Conservation (phyloP, 225 moss, liverwort and hornwort species). For the Anthoceros angustus region DNA sequence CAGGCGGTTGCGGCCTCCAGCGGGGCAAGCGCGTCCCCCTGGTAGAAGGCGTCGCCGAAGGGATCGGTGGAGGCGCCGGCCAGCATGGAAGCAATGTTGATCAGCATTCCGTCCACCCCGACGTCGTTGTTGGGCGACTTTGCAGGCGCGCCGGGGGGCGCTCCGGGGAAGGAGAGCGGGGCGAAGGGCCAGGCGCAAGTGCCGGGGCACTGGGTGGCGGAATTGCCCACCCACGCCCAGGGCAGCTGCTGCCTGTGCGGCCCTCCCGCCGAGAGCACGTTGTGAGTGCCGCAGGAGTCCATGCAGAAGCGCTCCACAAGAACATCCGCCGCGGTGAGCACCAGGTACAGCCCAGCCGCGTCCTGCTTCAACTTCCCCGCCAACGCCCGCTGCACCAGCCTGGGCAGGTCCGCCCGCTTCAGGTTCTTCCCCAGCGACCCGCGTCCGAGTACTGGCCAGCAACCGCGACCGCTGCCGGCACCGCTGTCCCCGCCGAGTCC, state of each 20-base stretch:
- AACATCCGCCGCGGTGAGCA: slow-evolving; percentile 16
- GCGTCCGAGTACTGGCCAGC: background rate
- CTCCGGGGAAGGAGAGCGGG: background rate
- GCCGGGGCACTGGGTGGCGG: slow-evolving; percentile 16
- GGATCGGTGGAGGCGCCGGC: no score
- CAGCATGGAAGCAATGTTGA: no score
- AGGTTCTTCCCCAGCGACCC: slow-evolving; percentile 11
- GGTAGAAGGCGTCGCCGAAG: no score
- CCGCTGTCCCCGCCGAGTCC: background rate
- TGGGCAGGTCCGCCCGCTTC: slow-evolving; percentile 10
- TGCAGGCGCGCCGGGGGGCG: no score
- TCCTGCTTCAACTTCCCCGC: slow-evolving; percentile 5
- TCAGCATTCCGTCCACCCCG: no score
- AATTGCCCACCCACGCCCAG: slow-evolving; percentile 17
- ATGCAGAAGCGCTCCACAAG: slow-evolving; percentile 16
- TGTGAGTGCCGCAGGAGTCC: slow-evolving; percentile 16
- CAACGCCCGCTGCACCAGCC: slow-evolving; percentile 10
- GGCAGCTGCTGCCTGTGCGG: slow-evolving; percentile 4
- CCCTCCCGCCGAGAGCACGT: background rate
- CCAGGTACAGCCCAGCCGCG: slow-evolving; percentile 15
- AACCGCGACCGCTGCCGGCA: background rate
- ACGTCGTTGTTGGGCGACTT: no score
- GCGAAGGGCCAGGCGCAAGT: slow-evolving; percentile 25
- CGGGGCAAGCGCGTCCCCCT: no score
- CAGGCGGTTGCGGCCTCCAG: no score